Evolutionary conservation across 2,329 filamentous ascomycete genomes (phyloP), one percentile per base, ranked within the genome.

Genomic region (Lachnellula hyalina): DNA sequence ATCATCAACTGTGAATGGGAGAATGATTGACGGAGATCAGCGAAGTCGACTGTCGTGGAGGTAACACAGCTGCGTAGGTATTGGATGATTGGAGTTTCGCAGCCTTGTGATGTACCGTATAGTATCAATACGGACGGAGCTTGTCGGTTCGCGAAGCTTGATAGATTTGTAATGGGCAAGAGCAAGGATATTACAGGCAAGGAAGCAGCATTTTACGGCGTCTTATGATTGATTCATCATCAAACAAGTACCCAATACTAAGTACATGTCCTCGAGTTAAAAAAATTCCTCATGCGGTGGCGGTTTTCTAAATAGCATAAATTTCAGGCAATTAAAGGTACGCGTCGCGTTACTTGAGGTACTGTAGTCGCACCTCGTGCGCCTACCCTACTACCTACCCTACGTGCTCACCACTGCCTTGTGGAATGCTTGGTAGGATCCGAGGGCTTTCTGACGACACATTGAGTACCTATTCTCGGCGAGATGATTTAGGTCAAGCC

Each of bases 81-180:
- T 17, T 17, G n/a, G 17, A 28, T 47, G 17, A 17, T 48, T n/a
- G 25, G 46, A 32, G 47, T 7, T 28, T 51, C 41, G 35, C 51
- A 56, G 57, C 54, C 54, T 59, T 54, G 47, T 19, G 7, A 5
- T 21, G 36, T 17, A 19, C 41, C 3, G 23, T 15, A 47, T 9
- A 11, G 12, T 25, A n/a, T 12, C 44, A n/a, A 47, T 23, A 15
- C 44, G 14, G n/a, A 17, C 17, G 21, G 21, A 32, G 44, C 38
- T 47, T 28, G 44, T 14, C 14, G 14, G 9, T 11, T 25, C 41
- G n/a, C n/a, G 19, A 47, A 32, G 23, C 44, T 32, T 12, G 12
- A 14, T 32, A 32, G n/a, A 25, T 47, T 44, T 44, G 41, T 44
- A 44, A 44, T 19, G 17, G 17, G 36, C 28, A 36, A 35, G 28